Evolutionary conservation across 257 asterid species (phyloP), one percentile per base, ranked within the genome.

Genomic region (Echites panduratus): DNA sequence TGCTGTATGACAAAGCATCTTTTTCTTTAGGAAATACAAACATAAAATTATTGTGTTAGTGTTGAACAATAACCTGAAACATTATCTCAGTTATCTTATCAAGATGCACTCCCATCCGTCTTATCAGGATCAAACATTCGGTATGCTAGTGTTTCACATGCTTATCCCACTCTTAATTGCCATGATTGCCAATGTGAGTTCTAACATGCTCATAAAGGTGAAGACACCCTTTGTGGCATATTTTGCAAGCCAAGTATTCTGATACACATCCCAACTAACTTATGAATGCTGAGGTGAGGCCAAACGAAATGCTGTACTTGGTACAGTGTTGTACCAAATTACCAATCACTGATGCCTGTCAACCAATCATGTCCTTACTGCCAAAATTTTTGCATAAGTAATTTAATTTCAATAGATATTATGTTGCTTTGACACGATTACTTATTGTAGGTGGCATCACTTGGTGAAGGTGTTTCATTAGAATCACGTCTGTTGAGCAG

Each of bases 401-500:
- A 19, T 38, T 38, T 40, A 35, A 19, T 63, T 63, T 38, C 13
- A 63, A 63, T 38, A 17, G 19, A 2, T 20, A 9, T 40, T 63
- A 63, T 14, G 48, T 63, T 63, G 14, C 24, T 76, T 50, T 57
- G 48, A 44, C 68, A 75, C 35, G 61, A 22, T 48, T 71, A 47
- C 11, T 13, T 54, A 62, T 50, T 67, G 61, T 79, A 94, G 99
- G 85, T 91, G 83, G 97, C 97, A 67, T 88, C 84, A 70, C 86
- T 94, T 54, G 99, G 99, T 66, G 97, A 94, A 70, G 99, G 97
- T 56, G 94, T 87, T 70, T 89, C 97, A n/a, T 74, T 94, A 76
- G 99, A 94, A 87, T 87, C 97, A 76, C 97, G 97, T 77, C 92
- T 91, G 59, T 80, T 91, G 86, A 89, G 88, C 97, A 92, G 96